Percentiles rank a stretch among this genome's conserved stretches.
Evolutionary conservation across 306 rosid species (phyloP).

Genomic region (Hippophae tibetana): DNA sequence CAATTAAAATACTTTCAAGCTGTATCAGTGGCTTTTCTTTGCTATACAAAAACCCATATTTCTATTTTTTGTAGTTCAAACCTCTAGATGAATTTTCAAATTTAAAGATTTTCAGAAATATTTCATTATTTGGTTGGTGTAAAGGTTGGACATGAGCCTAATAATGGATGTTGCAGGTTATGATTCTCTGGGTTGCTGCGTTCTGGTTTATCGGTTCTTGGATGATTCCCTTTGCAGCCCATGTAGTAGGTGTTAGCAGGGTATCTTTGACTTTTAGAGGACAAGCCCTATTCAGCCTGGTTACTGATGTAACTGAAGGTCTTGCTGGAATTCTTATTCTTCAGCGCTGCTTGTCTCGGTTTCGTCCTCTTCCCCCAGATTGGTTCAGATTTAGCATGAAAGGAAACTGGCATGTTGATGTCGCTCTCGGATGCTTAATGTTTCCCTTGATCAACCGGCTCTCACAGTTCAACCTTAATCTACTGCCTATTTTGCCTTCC

Average conservation of each 20-base stretch:
- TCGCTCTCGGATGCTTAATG: conserved; percentile 76
- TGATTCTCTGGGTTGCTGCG: conserved; percentile 88
- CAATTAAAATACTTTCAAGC: too few species aligned
- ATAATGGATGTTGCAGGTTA: conserved; percentile 48
- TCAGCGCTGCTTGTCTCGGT: conserved; percentile 65
- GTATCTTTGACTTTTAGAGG: conserved; percentile 78
- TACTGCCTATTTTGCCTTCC: conserved; percentile 77
- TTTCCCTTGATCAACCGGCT: conserved; percentile 79
- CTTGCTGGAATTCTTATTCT: conserved; percentile 77
- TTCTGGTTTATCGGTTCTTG: conserved; percentile 95
- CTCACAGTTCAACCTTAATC: conserved; percentile 73
- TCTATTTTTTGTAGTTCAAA: too few species aligned
- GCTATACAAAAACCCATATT: too few species aligned
- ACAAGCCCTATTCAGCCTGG: conserved; percentile 78
- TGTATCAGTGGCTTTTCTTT: too few species aligned
- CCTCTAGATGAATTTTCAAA: too few species aligned
- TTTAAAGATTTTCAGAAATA: too few species aligned
- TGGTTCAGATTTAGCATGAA: conserved; percentile 80
- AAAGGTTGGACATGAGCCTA: background rate
- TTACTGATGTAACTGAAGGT: conserved; percentile 84
- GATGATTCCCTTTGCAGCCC: conserved; percentile 82
- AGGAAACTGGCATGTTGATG: conserved; percentile 86
- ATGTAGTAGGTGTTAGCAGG: conserved; percentile 61
- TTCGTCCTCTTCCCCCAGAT: conserved; percentile 83
- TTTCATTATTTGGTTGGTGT: too few species aligned